Conservation (phyloP, 2,329 filamentous ascomycete species). For the Byssochlamys sp. region DNA sequence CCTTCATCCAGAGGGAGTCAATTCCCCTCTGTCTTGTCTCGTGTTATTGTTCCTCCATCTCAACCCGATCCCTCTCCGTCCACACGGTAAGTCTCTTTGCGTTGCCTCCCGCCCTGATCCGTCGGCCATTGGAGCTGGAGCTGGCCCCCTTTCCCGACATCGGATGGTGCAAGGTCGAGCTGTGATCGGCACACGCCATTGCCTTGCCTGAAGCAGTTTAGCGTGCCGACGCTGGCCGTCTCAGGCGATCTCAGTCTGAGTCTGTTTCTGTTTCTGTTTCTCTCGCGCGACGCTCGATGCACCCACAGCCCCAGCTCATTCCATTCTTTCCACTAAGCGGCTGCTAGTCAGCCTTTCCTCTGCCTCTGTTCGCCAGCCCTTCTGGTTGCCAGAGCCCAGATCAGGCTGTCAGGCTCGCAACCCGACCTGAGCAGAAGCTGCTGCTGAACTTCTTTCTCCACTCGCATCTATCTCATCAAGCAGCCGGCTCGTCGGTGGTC, state of each 20-base stretch:
- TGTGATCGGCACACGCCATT: neutral
- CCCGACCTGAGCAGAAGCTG: neutral
- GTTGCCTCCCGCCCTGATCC: neutral
- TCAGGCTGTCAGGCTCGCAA: neutral
- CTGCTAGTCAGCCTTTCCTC: too few relatives aligned
- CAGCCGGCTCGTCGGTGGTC: neutral
- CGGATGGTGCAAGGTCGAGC: neutral
- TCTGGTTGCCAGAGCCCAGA: neutral
- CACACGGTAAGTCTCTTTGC: neutral
- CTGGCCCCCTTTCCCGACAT: neutral
- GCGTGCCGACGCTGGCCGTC: neutral
- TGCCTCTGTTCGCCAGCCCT: too few relatives aligned
- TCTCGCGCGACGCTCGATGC: neutral
- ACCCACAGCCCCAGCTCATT: too few relatives aligned
- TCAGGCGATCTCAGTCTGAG: too few relatives aligned
- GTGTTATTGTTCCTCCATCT: too few relatives aligned
- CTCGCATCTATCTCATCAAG: neutral
- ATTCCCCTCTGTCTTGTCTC: neutral
- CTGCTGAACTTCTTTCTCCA: neutral
- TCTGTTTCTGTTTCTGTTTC: too few relatives aligned
- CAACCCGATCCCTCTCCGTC: neutral
- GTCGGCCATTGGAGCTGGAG: neutral
- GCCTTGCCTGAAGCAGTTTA: neutral
- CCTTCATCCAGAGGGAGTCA: neutral
- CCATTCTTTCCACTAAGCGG: too few relatives aligned